Conservation (phyloP, 2,329 filamentous ascomycete genomes). For the Westerdykella sp. region DNA sequence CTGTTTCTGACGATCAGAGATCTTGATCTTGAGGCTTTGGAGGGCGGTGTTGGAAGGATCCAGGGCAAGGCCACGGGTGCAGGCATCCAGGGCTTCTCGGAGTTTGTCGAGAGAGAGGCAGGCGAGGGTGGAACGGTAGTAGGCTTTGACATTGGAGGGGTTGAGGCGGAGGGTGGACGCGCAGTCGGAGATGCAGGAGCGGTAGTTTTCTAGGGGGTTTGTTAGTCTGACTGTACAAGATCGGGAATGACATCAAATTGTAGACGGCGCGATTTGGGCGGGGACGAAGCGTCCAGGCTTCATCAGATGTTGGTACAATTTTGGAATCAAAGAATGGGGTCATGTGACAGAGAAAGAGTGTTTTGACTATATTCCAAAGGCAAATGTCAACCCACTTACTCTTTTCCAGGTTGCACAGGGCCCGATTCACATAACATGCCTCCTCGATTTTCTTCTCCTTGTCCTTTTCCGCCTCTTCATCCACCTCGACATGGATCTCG, state of each 20-base stretch:
- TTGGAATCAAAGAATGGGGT: not conserved
- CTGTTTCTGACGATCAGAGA: constrained; percentile 53
- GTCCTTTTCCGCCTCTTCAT: constrained; percentile 54
- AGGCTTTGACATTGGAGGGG: constrained; percentile 77
- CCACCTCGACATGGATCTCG: constrained; percentile 47
- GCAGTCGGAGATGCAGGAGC: constrained; percentile 79
- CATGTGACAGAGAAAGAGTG: not conserved
- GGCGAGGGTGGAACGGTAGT: constrained; percentile 76
- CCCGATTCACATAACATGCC: constrained; percentile 76
- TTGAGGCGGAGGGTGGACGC: constrained; percentile 73
- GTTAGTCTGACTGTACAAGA: constrained; percentile 11
- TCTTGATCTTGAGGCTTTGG: constrained; percentile 54
- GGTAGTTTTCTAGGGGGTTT: constrained; percentile 63
- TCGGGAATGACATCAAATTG: not conserved
- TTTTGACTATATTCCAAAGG: not conserved
- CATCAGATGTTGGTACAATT: not conserved
- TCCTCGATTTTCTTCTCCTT: constrained; percentile 63
- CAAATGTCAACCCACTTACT: constrained; percentile 42
- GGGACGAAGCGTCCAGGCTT: not conserved
- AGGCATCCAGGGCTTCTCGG: constrained; percentile 73
- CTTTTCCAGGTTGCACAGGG: constrained; percentile 81
- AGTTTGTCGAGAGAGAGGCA: constrained; percentile 73
- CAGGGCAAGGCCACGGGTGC: constrained; percentile 64
- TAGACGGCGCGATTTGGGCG: too few relatives aligned
- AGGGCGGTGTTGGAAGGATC: constrained; percentile 66